Evolutionary conservation across 2,329 filamentous ascomycete species (phyloP), one percentile per base, ranked within the genome.

Genomic region (Polychaeton citri): DNA sequence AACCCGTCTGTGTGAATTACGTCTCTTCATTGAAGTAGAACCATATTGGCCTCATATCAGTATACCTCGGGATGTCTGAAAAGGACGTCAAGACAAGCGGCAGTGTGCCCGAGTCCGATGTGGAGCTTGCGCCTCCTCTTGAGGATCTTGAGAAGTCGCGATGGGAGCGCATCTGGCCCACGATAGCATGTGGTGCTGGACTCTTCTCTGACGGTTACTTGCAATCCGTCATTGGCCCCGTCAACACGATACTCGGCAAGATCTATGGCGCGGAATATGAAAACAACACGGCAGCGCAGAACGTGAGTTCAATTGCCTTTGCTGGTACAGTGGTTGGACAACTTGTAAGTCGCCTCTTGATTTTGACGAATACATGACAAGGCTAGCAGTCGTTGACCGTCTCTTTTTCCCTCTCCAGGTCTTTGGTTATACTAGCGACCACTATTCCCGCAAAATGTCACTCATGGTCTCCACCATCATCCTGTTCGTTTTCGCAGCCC

Each of bases 131-230:
- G 20, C 32, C 24, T 10, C 24, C 36, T 18, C 17, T 45, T 21
- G 38, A 15, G 12, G 28, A 46, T 8, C 41, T 38, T 12, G 19
- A 41, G 28, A 56, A 54, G 38, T 39, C 44, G 2, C 35, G 37
- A 19, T 57, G 54, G 70, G 63, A 73, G 43, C 64, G 72, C 33
- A 62, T 71, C 13, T 77, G 74, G 69, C 84, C 86, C 10, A 81
- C 85, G 1, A 79, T 94, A 47, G 86, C 86, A 30, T 93, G 85
- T 52, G 87, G 87, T 44, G 82, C 86, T 35, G 87, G 87, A 50
- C 69, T 94, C 2, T 94, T 94, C 60, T 86, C 80, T 17, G 87
- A 94, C 58, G 87, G 87, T 12, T 94, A 94, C 58, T 74, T 94
- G 54, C 92, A 93, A 61, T 85, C 83, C 51, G 80, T 93, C 44